Base-by-base conservation (phyloP, 164 flowering plant genomes). In the Akebia trifoliata region DNA sequence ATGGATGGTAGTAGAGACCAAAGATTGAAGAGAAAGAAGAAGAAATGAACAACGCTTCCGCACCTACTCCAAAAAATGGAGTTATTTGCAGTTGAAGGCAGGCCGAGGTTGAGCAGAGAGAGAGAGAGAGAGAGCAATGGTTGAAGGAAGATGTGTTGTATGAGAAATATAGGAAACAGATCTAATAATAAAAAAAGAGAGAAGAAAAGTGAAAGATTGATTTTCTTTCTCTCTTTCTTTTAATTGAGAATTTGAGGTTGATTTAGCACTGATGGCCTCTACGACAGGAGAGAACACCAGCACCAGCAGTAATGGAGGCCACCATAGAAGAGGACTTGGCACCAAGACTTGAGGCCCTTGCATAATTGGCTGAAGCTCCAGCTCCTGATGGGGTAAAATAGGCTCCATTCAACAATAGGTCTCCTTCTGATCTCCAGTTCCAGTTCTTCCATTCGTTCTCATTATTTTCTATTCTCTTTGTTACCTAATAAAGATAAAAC, bases 371-470 rank as follows among this genome's bases (percentile, higher is more conserved):
- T 2, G 96, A 79, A 24, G 97, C 92, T 21, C 85, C 90, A 14
- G 84, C 83, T 25, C 99, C 99, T 6, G 99, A 93, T 14, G 94
- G 75, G 26, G 87, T 86, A 79, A 93, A 93, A 72, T 81, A 93
- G 17, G 98, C 98, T 14, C 96, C 98, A 56, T 93, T 93, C 45
- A 85, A 65, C 67, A 93, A 14, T 63, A 90, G 31, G 66, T 93
- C 98, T n/a, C 97, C 97, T 56, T 82, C 92, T 15, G 98, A 89
- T 38, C 96, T 85, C 98, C 98, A 92, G 56, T 92, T 86, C 96
- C 98, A 89, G 56, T 63, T 47, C 67, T 80, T 81, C 97, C 97
- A 87, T 49, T 38, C 36, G 12, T 71, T 35, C 15, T 55, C 20
- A 26, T 65, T 50, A 0, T 95, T 81, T 1, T 79, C 85, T 36